Evolutionary conservation across 805 yeast genomes (phyloP), one percentile per base, ranked within the genome.

Genomic region (Yueomyces sinensis): DNA sequence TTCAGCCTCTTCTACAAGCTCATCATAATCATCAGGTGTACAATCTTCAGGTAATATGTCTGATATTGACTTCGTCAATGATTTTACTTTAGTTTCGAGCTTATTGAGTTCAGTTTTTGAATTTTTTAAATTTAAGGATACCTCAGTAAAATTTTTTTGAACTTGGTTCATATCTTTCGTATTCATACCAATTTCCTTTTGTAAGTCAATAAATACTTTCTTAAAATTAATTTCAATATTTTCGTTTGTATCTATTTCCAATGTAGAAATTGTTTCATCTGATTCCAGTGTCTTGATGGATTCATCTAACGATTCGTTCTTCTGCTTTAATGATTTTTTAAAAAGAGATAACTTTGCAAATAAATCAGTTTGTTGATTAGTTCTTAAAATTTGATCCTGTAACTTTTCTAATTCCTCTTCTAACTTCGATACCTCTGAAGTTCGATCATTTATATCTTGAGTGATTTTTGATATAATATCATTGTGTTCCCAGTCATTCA

Each of bases 361-460:
- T 3, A 65, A 45, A 32, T 76, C 86, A 1, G 80, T 62, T 46
- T 72, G 78, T 44, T 68, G 66, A 43, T 71, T 76, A 3, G 70
- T 65, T 13, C 59, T 55, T 4, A 70, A 48, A 13, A 82, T 60
- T 16, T 71, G 66, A 14, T 63, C 63, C 37, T 69, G 68, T 13
- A 75, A 45, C 0, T 62, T 63, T 9, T 82, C 91, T 9, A 75
- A 47, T 17, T 66, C 64, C 15, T 49, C 43, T 41, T 71, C 76
- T 3, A 62, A 17, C 3, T 47, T 29, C 2, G 52, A 32, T 7
- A 73, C 54, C 24, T 56, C 46, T 9, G 49, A 44, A 30, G 70
- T 68, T 7, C 61, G 60, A 0, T 48, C 42, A 15, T 56, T 57
- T 2, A 75, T 62, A 13, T 64, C 41, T 3, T 36, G 36, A 6